Evolutionary conservation across 2,329 filamentous ascomycete species (phyloP), one percentile per base, ranked within the genome.

Genomic region (Chaetomium sp.): DNA sequence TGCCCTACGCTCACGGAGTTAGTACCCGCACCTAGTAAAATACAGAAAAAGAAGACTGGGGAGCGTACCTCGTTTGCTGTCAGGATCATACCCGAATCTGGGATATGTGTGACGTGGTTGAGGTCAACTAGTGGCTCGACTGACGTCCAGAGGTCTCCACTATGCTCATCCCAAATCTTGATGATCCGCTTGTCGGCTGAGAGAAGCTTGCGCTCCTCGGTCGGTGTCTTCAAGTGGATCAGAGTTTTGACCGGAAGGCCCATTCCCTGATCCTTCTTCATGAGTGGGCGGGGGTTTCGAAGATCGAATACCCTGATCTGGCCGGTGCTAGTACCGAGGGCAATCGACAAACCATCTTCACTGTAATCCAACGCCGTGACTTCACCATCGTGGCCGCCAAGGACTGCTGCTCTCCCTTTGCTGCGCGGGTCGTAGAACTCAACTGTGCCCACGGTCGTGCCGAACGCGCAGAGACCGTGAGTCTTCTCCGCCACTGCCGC

Each of bases 351-450:
- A 0, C 94, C 94, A 0, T 89, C 90, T 12, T 82, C 80, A 63
- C 88, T 85, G 69, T 96, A 99, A 61, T 95, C 85, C 46, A 99
- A 75, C 0, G 94, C 89, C 0, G 92, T 96, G 46, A 96, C 85
- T 67, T 90, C 87, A 36, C 82, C 83, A 57, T 85, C 80, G 56
- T 84, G 79, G 0, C 78, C 80, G 10, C 86, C 79, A 1, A 99
- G 76, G 14, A 92, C 79, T 12, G 89, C 91, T 9, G 92, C 87
- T 55, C 90, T 80, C 53, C 86, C 87, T 67, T 90, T 87, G 35
- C 88, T 91, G 57, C 94, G 82, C 1, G 91, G 82, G 68, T 99
- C 94, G 89, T 91, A 99, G 67, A 97, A 92, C 69, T 99, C 94
- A 33, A 97, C 89, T 0, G 92, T 96, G n/a, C 94, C 92, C 55